Base-by-base conservation (phyloP, 768 basidiomycete species). In the Rhodotorula babjevae region DNA sequence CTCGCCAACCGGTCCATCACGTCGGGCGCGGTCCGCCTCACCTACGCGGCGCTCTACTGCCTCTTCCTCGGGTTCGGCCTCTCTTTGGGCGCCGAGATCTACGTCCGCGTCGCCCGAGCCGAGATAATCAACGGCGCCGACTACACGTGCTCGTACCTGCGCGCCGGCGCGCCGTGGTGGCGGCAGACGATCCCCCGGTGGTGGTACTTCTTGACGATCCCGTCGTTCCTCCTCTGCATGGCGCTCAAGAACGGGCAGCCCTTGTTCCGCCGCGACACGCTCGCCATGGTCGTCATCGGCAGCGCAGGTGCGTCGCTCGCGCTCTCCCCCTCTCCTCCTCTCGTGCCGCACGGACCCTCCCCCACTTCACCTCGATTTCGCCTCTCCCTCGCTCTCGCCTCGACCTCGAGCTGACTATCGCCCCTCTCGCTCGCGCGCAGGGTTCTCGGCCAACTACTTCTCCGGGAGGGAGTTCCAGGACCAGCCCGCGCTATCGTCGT, bases 391-490 rank as follows among this genome's bases (percentile, higher is more conserved):
- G 5, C 36, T 36, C 36, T 9, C 36, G 5, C 44, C 14, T 46
- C 44, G 44, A 2, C 44, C 44, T 2, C 44, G 44, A 46, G 3
- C 14, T 23, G 23, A 1, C 21, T 3, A 1, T 0, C 27, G 12
- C 2, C 11, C 19, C 27, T 2, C 14, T 11, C 14, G 11, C 12
- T 27, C 9, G 21, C n/a, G 10, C 40, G 2, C 60, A 46, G 68
- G 90, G 2, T 92, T 90, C 90, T 84, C 86, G 27, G 87, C 86
- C 60, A 93, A 92, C 79, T 87, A 90, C 78, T 90, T 81, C 72
- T 77, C 88, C 11, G 85, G 86, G 0, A 82, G 85, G 19, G 76
- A 68, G 11, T 78, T 78, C 58, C 46, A 59, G 21, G 62, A 75
- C 36, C 44, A 66, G 47, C 67, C 77, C 0, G 90, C 93, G 78